Base-by-base conservation (phyloP, 164 flowering plant genomes). In the Macadamia tetraphylla region DNA sequence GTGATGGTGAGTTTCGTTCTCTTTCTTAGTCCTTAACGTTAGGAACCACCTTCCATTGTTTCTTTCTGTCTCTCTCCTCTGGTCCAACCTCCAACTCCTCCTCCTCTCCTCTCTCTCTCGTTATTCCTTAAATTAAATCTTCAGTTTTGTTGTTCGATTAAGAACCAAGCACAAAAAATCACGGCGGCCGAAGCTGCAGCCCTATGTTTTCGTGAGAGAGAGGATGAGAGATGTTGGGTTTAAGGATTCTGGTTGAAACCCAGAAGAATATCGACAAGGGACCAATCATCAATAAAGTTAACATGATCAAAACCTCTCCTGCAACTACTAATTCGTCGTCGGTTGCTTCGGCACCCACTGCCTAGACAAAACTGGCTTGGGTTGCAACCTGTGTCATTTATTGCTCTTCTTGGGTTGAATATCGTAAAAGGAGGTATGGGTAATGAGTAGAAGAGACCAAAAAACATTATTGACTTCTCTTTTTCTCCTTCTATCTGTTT, bases 281-380 rank as follows among this genome's bases (percentile, higher is more conserved):
- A 61, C 77, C 85, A 70, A 78, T 87, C 57, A 76, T 87, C 42
- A 87, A 70, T 76, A 84, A 84, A 71, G 46, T 71, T 48, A 71
- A 76, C 70, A 73, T 78, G 71, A 63, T 29, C 67, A 74, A 71
- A 58, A 8, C 68, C 43, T 30, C 70, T 68, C 60, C 74, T 60
- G 61, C 75, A 30, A 32, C 65, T 44, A 30, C 76, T n/a, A 29
- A 69, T 18, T 64, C 74, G 31, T 32, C 58, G 13, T 62, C 66
- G 1, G 2, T 67, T 1, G 30, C 67, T 0, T 30, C 73, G 1
- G 13, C 66, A 5, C 55, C 63, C 13, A 6, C 71, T 31, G 96
- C 72, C 91, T 91, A 0, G 93, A 88, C 66, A 84, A 90, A 68
- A 80, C 87, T 14, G 96, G 93, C 5, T 82, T 90, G 6, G 96